Conservation (phyloP, 768 basidiomycete genomes). For the Kwoniella newhampshirensis region DNA sequence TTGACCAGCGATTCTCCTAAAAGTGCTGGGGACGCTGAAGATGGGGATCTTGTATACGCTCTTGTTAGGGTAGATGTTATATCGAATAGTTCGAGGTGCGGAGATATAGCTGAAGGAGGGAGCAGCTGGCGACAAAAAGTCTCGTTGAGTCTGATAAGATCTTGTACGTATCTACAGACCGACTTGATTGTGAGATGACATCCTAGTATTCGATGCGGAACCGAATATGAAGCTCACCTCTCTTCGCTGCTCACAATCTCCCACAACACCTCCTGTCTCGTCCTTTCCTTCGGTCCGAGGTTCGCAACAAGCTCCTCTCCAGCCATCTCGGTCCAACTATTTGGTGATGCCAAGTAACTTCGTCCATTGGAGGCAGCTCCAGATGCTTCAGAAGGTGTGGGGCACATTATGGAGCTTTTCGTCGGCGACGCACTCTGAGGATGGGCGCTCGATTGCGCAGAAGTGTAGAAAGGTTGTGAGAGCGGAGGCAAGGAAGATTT, state of each 20-base stretch:
- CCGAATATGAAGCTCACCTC: conserved; percentile 59
- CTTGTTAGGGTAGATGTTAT: conserved; percentile 21
- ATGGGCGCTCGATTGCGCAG: neutral
- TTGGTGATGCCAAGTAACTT: conserved; percentile 38
- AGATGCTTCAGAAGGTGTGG: conserved; percentile 30
- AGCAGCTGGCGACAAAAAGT: conserved; percentile 87
- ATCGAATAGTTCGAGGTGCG: conserved; percentile 34
- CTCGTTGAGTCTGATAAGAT: conserved; percentile 86
- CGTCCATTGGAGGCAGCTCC: conserved; percentile 13
- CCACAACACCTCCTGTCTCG: conserved; percentile 92
- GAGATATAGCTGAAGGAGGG: conserved; percentile 67
- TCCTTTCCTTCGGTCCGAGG: conserved; percentile 87
- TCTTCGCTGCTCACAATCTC: conserved; percentile 97
- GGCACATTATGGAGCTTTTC: conserved; percentile 23
- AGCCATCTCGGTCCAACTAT: conserved; percentile 83
- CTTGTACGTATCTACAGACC: conserved; percentile 78
- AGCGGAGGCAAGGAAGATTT: conserved; percentile 29
- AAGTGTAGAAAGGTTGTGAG: neutral
- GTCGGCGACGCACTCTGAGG: conserved; percentile 15
- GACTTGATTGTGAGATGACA: neutral
- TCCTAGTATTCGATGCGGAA: neutral
- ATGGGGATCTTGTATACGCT: conserved; percentile 53
- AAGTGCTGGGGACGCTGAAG: conserved; percentile 58
- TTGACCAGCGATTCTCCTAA: conserved; percentile 66
- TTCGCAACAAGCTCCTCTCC: conserved; percentile 92